Conservation (phyloP, 345 rosid species). For the Pistacia vera region DNA sequence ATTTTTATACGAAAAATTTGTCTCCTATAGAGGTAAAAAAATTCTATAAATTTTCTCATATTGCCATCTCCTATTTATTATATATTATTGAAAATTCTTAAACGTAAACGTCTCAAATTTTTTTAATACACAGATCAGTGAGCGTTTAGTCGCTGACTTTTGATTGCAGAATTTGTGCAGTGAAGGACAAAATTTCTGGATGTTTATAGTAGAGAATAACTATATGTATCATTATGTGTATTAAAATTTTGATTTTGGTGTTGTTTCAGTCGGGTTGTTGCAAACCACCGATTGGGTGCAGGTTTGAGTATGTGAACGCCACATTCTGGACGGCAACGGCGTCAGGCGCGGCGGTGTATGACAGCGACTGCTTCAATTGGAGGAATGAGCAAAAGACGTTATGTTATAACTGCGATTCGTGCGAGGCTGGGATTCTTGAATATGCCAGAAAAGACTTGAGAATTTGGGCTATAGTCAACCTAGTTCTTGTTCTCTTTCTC, state of each 20-base stretch:
- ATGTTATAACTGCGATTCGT: slow-evolving; percentile 56
- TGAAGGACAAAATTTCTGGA: no score
- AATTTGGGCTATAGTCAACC: slow-evolving; percentile 26
- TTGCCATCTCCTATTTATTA: no score
- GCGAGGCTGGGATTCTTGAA: slow-evolving; percentile 53
- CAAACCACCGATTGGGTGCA: slow-evolving; percentile 62
- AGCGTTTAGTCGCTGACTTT: no score
- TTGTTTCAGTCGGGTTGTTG: slow-evolving; percentile 60
- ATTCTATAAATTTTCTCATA: no score
- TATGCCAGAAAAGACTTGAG: slow-evolving; percentile 48
- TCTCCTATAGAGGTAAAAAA: slow-evolving; percentile 17
- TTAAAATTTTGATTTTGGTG: no score
- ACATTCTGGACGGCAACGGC: slow-evolving; percentile 41
- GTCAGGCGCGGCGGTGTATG: not conserved
- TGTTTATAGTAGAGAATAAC: no score
- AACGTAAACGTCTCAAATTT: no score
- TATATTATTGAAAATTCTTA: no score
- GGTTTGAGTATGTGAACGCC: slow-evolving; percentile 41
- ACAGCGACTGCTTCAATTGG: slow-evolving; percentile 53
- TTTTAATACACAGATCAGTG: no score
- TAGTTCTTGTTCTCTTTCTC: slow-evolving; percentile 15
- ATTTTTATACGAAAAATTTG: slow-evolving; percentile 21
- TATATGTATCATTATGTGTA: no score
- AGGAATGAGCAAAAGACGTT: slow-evolving; percentile 42
- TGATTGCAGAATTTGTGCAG: no score